Evolutionary conservation across 306 rosid genomes (phyloP).

Genomic region (Quercus robur): DNA sequence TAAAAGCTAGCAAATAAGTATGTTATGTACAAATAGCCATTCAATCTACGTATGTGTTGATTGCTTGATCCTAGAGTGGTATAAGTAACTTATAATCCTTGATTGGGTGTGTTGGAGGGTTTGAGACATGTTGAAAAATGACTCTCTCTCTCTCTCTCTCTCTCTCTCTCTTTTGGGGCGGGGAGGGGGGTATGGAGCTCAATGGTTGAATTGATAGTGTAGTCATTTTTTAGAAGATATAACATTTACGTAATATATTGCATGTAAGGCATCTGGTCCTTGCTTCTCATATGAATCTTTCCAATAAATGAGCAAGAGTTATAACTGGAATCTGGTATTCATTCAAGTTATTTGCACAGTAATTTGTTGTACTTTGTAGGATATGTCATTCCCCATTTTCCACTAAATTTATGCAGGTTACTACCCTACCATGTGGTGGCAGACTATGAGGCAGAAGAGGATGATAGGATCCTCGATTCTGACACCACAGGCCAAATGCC

Average conservation of each 20-base stretch:
- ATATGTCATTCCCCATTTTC: conserved; percentile 15
- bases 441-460: conserved; percentile 98
- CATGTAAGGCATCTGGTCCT: too few relatives aligned
- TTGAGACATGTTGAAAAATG: neutral
- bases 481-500: conserved; percentile 89
- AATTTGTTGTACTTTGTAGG: neutral
- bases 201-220: too few relatives aligned
- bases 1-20: too few relatives aligned
- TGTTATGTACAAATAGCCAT: neutral
- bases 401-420: conserved; percentile 44
- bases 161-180: too few relatives aligned
- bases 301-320: neutral
- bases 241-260: too few relatives aligned
- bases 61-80: neutral
- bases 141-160: too few relatives aligned
- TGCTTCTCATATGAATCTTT: neutral
- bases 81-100: neutral
- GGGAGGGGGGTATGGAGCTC: too few relatives aligned
- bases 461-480: conserved; percentile 92
- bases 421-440: conserved; percentile 98
- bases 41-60: neutral
- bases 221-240: too few relatives aligned
- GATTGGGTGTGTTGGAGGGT: neutral
- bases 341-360: neutral
- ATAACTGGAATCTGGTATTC: neutral